phyloP scores from a whole-genome alignment of 2,329 filamentous ascomycete genomes.

The Tolypocladium pustulatum region DNA sequence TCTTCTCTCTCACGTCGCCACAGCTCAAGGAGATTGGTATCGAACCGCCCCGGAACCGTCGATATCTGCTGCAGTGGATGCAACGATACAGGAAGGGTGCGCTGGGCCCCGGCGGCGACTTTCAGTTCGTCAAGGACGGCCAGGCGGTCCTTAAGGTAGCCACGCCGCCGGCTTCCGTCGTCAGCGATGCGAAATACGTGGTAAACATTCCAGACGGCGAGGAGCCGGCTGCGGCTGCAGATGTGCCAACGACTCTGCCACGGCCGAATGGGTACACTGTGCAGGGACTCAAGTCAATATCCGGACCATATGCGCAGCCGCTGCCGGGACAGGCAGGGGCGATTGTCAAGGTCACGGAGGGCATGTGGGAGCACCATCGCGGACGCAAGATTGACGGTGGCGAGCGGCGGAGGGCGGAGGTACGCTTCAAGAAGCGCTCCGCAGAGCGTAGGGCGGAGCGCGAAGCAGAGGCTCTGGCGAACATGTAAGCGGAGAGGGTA shows the following conservation, averaged over 20 bases:
- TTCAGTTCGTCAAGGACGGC: constrained; percentile 56
- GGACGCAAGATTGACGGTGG: constrained; percentile 94
- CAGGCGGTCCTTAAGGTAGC: constrained; percentile 39
- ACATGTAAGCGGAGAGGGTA: constrained; percentile 13
- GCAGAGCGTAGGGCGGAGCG: constrained; percentile 65
- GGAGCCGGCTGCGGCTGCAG: constrained; percentile 17
- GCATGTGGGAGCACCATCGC: constrained; percentile 83
- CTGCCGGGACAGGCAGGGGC: constrained; percentile 56
- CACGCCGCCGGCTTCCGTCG: constrained; percentile 24
- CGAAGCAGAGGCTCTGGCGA: constrained; percentile 26
- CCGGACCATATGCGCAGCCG: constrained; percentile 62
- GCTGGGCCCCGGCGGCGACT: constrained; percentile 74
- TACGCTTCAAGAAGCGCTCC: constrained; percentile 75
- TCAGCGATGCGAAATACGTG: constrained; percentile 38
- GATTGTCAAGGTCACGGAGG: constrained; percentile 62
- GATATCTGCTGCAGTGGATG: constrained; percentile 81
- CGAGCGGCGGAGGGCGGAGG: constrained; percentile 78
- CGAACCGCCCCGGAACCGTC: constrained; percentile 70
- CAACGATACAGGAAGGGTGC: constrained; percentile 71
- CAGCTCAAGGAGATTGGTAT: constrained; percentile 78
- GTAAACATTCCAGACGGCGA: constrained; percentile 43
- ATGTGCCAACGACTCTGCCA: constrained; percentile 8
- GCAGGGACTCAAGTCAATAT: constrained; percentile 56
- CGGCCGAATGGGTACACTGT: constrained; percentile 47
- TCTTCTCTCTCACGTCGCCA: constrained; percentile 70